These are phyloP conservation scores for Suillus subluteus DNA, from an alignment of 768 basidiomycete genomes.

Conservation along the genomic window DNA sequence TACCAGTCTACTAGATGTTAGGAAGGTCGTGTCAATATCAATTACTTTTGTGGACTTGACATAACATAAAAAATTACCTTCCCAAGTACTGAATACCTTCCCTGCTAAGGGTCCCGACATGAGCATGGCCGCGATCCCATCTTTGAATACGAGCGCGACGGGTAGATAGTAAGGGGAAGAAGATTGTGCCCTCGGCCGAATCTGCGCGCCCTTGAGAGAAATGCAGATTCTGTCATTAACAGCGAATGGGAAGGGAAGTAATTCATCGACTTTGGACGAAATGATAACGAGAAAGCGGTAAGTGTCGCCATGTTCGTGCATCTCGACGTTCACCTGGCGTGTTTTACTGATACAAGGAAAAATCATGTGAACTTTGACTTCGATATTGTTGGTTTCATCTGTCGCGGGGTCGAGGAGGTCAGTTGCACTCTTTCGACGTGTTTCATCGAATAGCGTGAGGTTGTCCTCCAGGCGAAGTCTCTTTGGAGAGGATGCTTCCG, in stretches of 20 bases:
- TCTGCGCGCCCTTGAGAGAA: slow-evolving; percentile 47
- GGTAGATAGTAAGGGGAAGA: slow-evolving; percentile 40
- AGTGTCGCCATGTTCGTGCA: slow-evolving; percentile 15
- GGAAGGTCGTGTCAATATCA: background rate
- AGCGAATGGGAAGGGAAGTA: slow-evolving; percentile 42
- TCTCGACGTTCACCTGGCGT: slow-evolving; percentile 37
- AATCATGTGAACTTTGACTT: slow-evolving; percentile 47
- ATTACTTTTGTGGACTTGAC: background rate
- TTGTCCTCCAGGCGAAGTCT: slow-evolving; percentile 8
- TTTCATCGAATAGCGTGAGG: slow-evolving; percentile 23
- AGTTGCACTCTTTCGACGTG: slow-evolving; percentile 31
- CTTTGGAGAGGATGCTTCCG: slow-evolving; percentile 6
- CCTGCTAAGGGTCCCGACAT: slow-evolving; percentile 32
- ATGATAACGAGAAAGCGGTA: slow-evolving; percentile 46
- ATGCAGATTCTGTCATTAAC: slow-evolving; percentile 48
- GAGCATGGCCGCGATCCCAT: slow-evolving; percentile 48
- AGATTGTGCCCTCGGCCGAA: slow-evolving; percentile 34
- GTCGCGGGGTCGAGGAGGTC: slow-evolving; percentile 37
- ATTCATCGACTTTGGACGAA: slow-evolving; percentile 35
- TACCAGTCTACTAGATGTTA: slow-evolving; percentile 31
- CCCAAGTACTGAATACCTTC: slow-evolving; percentile 44
- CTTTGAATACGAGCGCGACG: slow-evolving; percentile 43
- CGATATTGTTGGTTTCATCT: slow-evolving; percentile 43
- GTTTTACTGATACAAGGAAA: slow-evolving; percentile 40
- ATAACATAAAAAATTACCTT: slow-evolving; percentile 30